phyloP scores from a whole-genome alignment of 2,329 filamentous ascomycete species.

The Diplocarpon rosae region DNA sequence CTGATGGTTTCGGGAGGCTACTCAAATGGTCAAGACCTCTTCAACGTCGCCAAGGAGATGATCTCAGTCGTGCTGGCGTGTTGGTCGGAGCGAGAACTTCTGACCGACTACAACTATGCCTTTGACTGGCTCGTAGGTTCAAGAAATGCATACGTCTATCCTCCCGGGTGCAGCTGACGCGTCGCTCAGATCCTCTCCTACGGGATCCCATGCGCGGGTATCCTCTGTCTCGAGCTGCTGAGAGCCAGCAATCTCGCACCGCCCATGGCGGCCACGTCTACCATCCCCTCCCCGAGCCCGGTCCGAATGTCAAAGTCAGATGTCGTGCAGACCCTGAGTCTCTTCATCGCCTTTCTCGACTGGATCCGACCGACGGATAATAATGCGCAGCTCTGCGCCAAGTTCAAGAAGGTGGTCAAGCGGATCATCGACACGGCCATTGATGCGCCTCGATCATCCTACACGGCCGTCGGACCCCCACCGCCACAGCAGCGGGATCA shows the following conservation, averaged over 20 bases:
- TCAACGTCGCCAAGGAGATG: constrained; percentile 4
- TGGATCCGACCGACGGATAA: constrained; percentile 10
- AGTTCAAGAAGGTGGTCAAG: constrained; percentile 9
- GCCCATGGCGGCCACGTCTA: not conserved
- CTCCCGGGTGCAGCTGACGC: not conserved
- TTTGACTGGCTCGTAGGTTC: constrained; percentile 9
- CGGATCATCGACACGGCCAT: constrained; percentile 12
- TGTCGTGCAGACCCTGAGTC: constrained; percentile 6
- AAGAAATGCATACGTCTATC: not conserved
- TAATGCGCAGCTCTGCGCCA: constrained; percentile 5
- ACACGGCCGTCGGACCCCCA: not conserved
- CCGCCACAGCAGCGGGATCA: not conserved
- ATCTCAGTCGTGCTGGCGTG: constrained; percentile 1
- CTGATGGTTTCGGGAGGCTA: not conserved
- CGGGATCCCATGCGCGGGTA: constrained; percentile 4
- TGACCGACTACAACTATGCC: constrained; percentile 1
- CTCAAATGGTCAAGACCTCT: constrained; percentile 4
- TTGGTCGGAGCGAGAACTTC: constrained; percentile 3
- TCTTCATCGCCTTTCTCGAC: constrained; percentile 8
- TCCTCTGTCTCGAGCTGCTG: constrained; percentile 6
- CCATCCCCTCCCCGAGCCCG: not conserved
- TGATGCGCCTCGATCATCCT: constrained; percentile 4
- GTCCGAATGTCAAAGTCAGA: constrained; percentile 3
- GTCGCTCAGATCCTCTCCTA: constrained; percentile 1
- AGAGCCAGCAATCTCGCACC: constrained; percentile 3